These are phyloP conservation scores for Blastocystis sp. DNA, from an alignment of 352 stramenopile species.

Conservation along the genomic window DNA sequence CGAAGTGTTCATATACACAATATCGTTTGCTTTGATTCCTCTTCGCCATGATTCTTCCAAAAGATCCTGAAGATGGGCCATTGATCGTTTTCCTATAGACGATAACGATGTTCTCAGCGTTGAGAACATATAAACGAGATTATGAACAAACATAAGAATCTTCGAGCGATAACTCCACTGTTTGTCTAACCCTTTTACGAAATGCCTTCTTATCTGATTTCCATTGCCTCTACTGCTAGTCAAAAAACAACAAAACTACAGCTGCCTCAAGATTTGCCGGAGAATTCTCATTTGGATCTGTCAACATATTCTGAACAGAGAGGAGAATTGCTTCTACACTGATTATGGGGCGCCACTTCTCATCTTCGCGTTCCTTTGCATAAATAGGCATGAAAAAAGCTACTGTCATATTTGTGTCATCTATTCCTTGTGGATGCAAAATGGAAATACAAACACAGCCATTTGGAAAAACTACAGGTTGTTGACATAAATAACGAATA, in stretches of 20 bases:
- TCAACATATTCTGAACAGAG: conserved; percentile 29
- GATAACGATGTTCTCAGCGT: neutral
- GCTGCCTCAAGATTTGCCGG: conserved; percentile 46
- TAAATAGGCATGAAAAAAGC: neutral
- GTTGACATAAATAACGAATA: neutral
- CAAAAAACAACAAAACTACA: neutral
- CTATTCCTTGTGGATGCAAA: conserved; percentile 11
- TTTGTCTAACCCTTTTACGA: conserved; percentile 27
- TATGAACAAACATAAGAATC: conserved; percentile 34
- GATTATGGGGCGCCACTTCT: conserved; percentile 51
- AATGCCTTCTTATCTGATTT: conserved; percentile 49
- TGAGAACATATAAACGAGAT: neutral
- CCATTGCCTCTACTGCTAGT: conserved; percentile 16
- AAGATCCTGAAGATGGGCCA: neutral
- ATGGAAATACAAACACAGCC: conserved; percentile 59
- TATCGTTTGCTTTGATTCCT: conserved; percentile 1
- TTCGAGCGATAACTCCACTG: neutral
- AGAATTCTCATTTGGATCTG: conserved; percentile 50
- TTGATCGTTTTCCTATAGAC: neutral
- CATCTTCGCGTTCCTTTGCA: conserved; percentile 5
- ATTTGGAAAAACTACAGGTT: conserved; percentile 28
- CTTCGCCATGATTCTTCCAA: neutral
- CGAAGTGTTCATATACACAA: conserved; percentile 25
- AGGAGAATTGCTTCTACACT: conserved; percentile 48
- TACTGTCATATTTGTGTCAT: neutral